These are phyloP conservation scores for Hymenoscyphus infarciens DNA, from an alignment of 2,329 filamentous ascomycete genomes.

Conservation along the genomic window DNA sequence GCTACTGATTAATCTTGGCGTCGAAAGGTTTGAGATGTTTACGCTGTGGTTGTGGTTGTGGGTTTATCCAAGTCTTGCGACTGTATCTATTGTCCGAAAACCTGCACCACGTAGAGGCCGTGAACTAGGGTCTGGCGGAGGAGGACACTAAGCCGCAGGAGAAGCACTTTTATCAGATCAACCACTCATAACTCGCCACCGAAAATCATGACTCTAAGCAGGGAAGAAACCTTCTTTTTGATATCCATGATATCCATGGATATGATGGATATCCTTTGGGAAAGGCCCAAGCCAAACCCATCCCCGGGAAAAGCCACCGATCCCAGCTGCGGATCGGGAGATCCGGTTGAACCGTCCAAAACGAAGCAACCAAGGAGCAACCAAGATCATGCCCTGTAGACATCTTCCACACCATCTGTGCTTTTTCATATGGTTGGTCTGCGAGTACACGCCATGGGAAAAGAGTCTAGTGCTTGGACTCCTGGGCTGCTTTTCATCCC, in stretches of 20 bases:
- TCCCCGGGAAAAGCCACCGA: neutral
- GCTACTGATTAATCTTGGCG: too few species aligned
- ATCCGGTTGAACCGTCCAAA: neutral
- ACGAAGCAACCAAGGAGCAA: too few species aligned
- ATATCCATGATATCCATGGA: neutral
- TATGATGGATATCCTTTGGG: too few species aligned
- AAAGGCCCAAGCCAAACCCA: neutral
- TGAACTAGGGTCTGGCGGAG: too few species aligned
- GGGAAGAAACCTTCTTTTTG: neutral
- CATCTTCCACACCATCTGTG: neutral
- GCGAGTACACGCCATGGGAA: neutral
- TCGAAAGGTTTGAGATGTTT: too few species aligned
- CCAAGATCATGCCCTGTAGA: too few species aligned
- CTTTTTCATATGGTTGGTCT: conserved; percentile 1
- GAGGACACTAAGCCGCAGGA: neutral
- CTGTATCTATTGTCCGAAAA: too few species aligned
- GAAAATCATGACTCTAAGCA: neutral
- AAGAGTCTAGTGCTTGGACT: too few species aligned
- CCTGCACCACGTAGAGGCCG: too few species aligned
- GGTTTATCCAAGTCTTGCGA: too few species aligned
- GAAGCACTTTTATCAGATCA: neutral
- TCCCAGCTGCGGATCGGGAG: neutral
- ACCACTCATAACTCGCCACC: neutral
- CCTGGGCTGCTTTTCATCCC: too few species aligned
- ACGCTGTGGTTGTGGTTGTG: too few species aligned